Evolutionary conservation across 208 protist species (phyloP).

Genomic region (Balamuthia mandrillaris): DNA sequence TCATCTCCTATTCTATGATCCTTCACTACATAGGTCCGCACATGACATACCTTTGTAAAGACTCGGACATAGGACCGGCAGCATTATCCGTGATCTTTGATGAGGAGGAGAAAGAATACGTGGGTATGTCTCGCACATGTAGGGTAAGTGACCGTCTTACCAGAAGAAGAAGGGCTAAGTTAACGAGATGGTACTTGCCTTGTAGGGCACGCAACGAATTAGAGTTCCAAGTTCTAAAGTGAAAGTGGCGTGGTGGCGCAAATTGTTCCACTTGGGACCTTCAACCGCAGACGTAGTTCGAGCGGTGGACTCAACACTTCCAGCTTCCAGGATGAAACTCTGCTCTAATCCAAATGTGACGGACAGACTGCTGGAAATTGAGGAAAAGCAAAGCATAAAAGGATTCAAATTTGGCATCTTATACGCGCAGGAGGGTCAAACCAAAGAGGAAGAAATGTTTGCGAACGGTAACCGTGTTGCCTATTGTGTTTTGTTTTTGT

Average conservation of each 20-base stretch:
- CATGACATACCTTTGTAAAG: conserved; percentile 14
- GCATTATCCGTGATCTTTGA: background rate
- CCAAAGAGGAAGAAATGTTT: conserved; percentile 46
- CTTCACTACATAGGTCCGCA: background rate
- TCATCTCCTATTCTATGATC: background rate
- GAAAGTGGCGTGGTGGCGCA: background rate
- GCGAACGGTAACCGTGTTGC: background rate
- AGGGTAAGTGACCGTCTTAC: background rate
- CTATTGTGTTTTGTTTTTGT: background rate
- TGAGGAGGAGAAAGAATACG: background rate
- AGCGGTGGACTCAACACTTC: background rate
- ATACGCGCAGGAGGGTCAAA: conserved; percentile 17
- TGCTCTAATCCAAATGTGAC: background rate
- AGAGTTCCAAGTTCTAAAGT: background rate
- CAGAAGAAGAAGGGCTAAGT: background rate
- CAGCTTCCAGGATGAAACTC: background rate
- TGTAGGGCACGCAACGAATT: background rate
- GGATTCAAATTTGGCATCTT: conserved; percentile 42
- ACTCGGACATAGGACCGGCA: background rate
- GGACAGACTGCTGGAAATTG: background rate
- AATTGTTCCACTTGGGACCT: background rate
- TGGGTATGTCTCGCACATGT: background rate
- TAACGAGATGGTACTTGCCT: background rate
- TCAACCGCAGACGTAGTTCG: background rate
- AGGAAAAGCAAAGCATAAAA: conserved; percentile 35